phyloP scores from a whole-genome alignment of 352 stramenopile genomes.

The Phytopythium chamaehyphon region DNA sequence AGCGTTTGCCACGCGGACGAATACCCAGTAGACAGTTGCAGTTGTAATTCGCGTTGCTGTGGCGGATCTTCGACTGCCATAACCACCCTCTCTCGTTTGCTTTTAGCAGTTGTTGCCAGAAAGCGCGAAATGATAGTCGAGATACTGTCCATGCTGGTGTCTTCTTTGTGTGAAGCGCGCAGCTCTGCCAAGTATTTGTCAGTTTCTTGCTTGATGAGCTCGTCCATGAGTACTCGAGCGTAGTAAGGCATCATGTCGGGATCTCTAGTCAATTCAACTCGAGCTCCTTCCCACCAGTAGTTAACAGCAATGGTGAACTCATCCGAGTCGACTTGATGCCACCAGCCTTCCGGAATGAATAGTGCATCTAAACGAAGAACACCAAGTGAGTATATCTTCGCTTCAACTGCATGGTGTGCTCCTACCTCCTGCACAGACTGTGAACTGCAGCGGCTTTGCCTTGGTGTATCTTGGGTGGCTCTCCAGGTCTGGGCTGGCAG shows the following conservation, averaged over 20 bases:
- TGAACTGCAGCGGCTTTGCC: slow-evolving; percentile 20
- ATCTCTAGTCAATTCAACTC: slow-evolving; percentile 41
- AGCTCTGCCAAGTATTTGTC: slow-evolving; percentile 20
- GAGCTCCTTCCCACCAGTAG: slow-evolving; percentile 76
- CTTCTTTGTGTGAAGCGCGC: slow-evolving; percentile 1
- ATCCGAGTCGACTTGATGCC: slow-evolving; percentile 80
- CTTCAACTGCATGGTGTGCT: not conserved
- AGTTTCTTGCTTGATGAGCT: slow-evolving; percentile 45
- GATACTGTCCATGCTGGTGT: slow-evolving; percentile 8
- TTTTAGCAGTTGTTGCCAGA: slow-evolving; percentile 15
- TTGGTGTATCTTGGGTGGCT: slow-evolving; percentile 29
- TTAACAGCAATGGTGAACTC: slow-evolving; percentile 76
- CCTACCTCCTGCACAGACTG: slow-evolving; percentile 48
- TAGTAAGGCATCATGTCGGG: slow-evolving; percentile 57
- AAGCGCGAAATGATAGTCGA: slow-evolving; percentile 9
- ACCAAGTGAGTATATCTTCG: too few species aligned
- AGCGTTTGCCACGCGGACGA: slow-evolving; percentile 22
- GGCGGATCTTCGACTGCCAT: slow-evolving; percentile 18
- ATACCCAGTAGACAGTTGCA: slow-evolving; percentile 14
- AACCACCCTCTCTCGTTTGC: slow-evolving; percentile 24
- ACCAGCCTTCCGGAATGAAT: slow-evolving; percentile 83
- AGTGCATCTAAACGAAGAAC: slow-evolving; percentile 50
- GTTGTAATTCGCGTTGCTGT: slow-evolving; percentile 11
- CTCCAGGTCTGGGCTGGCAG: slow-evolving; percentile 29
- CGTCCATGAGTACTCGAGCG: slow-evolving; percentile 53